These are phyloP conservation scores for Cordyceps tenuipes DNA, from an alignment of 2,329 filamentous ascomycete species.

Conservation along the genomic window DNA sequence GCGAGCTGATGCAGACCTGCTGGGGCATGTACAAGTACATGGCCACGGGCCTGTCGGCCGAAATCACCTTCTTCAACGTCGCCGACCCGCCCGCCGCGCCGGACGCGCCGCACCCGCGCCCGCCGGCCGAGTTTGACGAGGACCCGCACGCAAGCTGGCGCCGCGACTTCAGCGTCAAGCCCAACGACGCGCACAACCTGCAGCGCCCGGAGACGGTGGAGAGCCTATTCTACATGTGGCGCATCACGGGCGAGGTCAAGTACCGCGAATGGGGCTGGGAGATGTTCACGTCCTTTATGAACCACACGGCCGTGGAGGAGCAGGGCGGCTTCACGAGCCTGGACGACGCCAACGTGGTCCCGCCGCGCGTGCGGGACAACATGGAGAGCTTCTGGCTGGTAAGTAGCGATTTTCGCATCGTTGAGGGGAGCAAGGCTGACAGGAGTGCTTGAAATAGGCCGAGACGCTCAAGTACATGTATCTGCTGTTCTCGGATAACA, in stretches of 20 bases:
- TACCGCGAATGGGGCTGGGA: slow-evolving; percentile 98
- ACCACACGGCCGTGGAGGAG: slow-evolving; percentile 71
- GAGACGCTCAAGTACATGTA: slow-evolving; percentile 98
- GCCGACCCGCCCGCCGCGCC: slow-evolving; percentile 55
- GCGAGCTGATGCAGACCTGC: slow-evolving; percentile 91
- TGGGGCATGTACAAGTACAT: slow-evolving; percentile 96
- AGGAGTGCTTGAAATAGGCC: slow-evolving; percentile 44
- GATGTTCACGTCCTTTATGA: slow-evolving; percentile 89
- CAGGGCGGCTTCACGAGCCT: slow-evolving; percentile 77
- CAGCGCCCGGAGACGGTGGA: slow-evolving; percentile 97
- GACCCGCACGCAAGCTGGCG: slow-evolving; percentile 57
- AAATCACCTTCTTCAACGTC: slow-evolving; percentile 87
- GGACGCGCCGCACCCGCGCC: slow-evolving; percentile 40
- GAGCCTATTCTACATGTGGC: slow-evolving; percentile 96
- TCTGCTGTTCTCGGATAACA: slow-evolving; percentile 77
- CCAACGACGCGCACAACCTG: slow-evolving; percentile 83
- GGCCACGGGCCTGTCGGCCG: slow-evolving; percentile 81
- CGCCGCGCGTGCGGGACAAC: slow-evolving; percentile 68
- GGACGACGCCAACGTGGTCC: slow-evolving; percentile 62
- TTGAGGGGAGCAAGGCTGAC: slow-evolving; percentile 11
- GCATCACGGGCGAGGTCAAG: slow-evolving; percentile 80
- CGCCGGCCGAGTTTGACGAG: slow-evolving; percentile 42
- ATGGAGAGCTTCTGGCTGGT: slow-evolving; percentile 99
- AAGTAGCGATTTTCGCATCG: slow-evolving; percentile 27
- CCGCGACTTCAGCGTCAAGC: slow-evolving; percentile 70